A percentile compares a stretch with the other conserved stretches of the same genome.
Conservation (phyloP, 2,329 filamentous ascomycete species). For the Phoma sp. region DNA sequence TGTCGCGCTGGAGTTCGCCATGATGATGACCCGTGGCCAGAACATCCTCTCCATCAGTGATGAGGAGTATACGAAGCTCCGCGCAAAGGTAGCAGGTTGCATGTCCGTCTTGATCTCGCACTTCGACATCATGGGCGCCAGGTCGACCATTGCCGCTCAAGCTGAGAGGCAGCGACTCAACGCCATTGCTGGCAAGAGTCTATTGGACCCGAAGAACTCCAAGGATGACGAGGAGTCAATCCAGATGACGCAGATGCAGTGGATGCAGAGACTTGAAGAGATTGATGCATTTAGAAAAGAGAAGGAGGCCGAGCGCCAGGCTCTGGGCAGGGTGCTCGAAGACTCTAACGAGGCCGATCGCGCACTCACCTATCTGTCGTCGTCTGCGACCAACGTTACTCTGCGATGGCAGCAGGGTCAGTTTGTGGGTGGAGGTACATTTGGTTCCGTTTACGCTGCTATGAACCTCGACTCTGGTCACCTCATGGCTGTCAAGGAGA, state of each 20-base stretch:
- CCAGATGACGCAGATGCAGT: conserved; percentile 75
- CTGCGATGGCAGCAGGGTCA: conserved; percentile 99
- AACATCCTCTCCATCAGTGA: conserved; percentile 92
- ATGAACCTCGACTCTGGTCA: conserved; percentile 97
- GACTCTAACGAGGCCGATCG: conserved; percentile 95
- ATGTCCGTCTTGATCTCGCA: conserved; percentile 98
- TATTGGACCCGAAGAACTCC: conserved; percentile 77
- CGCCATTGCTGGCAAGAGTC: conserved; percentile 76
- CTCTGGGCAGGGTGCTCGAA: conserved; percentile 88
- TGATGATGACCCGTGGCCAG: conserved; percentile 93
- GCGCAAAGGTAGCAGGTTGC: conserved; percentile 91
- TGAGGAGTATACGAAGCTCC: conserved; percentile 81
- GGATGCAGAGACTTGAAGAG: conserved; percentile 73
- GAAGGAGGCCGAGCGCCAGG: conserved; percentile 83
- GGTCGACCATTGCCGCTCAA: conserved; percentile 90
- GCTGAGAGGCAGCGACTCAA: conserved; percentile 90
- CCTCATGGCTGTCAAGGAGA: conserved; percentile 98
- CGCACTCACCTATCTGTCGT: conserved; percentile 90
- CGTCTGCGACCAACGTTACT: conserved; percentile 92
- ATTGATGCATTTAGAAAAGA: conserved; percentile 82
- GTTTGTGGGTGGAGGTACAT: conserved; percentile 95
- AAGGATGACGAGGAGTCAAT: conserved; percentile 87
- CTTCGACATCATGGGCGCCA: conserved; percentile 98
- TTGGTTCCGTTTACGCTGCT: conserved; percentile 95
- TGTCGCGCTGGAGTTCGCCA: conserved; percentile 91